A percentile compares a stretch with the other conserved stretches of the same genome.
These are phyloP conservation scores for Purshia tridentata DNA, from an alignment of 306 rosid species.

Conservation along the genomic window DNA sequence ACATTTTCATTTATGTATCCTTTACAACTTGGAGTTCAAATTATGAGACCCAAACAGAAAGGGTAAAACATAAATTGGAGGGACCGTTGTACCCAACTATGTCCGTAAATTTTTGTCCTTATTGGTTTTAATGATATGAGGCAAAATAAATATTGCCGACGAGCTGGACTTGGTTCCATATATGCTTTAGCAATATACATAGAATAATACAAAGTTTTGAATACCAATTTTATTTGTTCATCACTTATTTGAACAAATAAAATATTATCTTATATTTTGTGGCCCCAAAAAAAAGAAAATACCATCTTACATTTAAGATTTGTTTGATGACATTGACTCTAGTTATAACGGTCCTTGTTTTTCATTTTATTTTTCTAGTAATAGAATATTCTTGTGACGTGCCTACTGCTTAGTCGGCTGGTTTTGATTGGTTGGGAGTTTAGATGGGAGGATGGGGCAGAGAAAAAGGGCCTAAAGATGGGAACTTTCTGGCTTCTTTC, in stretches of 20 bases:
- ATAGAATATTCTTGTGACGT: neutral
- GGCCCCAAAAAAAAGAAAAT: no score
- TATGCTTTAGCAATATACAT: no score
- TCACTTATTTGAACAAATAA: no score
- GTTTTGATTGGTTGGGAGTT: neutral
- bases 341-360: neutral
- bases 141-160: neutral
- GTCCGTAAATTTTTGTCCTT: neutral
- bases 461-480: neutral
- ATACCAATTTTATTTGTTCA: no score
- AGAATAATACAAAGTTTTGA: no score
- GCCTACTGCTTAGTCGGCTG: neutral
- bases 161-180: neutral
- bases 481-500: neutral
- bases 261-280: neutral
- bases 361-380: neutral
- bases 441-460: no score
- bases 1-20: neutral
- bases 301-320: neutral
- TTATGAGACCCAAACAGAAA: neutral
- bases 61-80: neutral
- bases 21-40: neutral
- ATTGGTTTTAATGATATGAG: neutral
- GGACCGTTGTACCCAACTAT: neutral
- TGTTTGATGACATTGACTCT: neutral